These are phyloP conservation scores for Cunninghamia lanceolata DNA, from an alignment of 75 land plant species.

Conservation along the genomic window DNA sequence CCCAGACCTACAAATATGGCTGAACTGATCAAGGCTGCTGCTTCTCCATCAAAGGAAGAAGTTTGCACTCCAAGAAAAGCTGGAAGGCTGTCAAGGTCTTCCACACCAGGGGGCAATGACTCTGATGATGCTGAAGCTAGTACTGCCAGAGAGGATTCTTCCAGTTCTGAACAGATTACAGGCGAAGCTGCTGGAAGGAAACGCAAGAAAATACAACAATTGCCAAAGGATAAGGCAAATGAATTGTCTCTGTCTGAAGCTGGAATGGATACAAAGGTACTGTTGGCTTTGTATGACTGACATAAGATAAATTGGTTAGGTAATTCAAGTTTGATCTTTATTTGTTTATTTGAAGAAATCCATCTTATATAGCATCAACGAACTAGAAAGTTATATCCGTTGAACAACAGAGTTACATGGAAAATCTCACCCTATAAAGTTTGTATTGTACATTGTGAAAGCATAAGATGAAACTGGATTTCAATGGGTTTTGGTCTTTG, in stretches of 20 bases:
- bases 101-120: not conserved
- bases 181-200: not conserved
- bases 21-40: not conserved
- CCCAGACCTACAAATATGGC: not conserved
- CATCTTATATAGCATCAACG: not conserved
- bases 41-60: conserved; percentile 5
- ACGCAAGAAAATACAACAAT: not conserved
- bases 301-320: conserved; percentile 1
- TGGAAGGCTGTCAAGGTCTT: conserved; percentile 5
- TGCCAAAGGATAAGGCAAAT: not conserved
- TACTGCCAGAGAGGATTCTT: conserved; percentile 3
- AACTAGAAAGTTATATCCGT: not conserved
- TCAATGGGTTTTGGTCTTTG: not conserved
- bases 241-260: not conserved
- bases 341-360: not conserved
- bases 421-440: not conserved
- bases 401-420: not conserved
- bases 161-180: conserved; percentile 1
- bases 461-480: not conserved
- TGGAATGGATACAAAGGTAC: not conserved
- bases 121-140: not conserved
- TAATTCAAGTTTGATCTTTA: not conserved
- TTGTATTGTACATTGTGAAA: not conserved
- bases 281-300: not conserved
- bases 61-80: not conserved